A percentile compares a stretch with the other conserved stretches of the same genome.
Evolutionary conservation across 306 rosid genomes (phyloP).

Genomic region (Carpinus fangiana): DNA sequence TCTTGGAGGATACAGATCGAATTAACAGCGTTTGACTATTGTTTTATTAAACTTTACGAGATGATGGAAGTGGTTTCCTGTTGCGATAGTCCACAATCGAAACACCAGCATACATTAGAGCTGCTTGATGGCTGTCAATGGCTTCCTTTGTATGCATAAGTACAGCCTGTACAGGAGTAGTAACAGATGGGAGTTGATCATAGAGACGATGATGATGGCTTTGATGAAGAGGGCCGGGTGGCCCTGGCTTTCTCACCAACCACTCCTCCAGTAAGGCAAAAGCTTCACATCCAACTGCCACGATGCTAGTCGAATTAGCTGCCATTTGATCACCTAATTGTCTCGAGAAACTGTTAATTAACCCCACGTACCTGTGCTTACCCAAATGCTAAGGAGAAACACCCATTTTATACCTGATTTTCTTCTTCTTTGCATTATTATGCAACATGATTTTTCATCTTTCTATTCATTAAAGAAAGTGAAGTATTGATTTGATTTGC

Average conservation of each 20-base stretch:
- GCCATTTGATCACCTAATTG: neutral
- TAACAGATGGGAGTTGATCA: neutral
- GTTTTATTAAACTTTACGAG: neutral
- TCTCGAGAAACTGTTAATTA: neutral
- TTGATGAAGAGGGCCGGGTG: neutral
- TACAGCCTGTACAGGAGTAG: neutral
- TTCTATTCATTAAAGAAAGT: neutral
- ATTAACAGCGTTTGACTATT: neutral
- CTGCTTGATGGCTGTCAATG: conserved; percentile 18
- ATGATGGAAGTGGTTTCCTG: neutral
- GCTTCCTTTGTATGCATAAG: neutral
- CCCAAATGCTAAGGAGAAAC: neutral
- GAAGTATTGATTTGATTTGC: neutral
- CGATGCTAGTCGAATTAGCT: neutral
- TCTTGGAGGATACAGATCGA: neutral
- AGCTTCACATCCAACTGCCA: neutral
- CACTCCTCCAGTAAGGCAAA: conserved; percentile 1
- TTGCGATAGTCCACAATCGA: conserved; percentile 2
- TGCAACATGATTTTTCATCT: neutral
- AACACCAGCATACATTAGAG: conserved; percentile 2
- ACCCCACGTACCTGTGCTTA: neutral
- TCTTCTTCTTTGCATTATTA: neutral
- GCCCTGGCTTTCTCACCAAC: neutral
- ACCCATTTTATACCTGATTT: neutral
- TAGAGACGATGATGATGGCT: neutral